Percentiles rank a stretch among this genome's conserved stretches.
Conservation (phyloP, 257 asterid genomes). For the Catharanthus roseus region DNA sequence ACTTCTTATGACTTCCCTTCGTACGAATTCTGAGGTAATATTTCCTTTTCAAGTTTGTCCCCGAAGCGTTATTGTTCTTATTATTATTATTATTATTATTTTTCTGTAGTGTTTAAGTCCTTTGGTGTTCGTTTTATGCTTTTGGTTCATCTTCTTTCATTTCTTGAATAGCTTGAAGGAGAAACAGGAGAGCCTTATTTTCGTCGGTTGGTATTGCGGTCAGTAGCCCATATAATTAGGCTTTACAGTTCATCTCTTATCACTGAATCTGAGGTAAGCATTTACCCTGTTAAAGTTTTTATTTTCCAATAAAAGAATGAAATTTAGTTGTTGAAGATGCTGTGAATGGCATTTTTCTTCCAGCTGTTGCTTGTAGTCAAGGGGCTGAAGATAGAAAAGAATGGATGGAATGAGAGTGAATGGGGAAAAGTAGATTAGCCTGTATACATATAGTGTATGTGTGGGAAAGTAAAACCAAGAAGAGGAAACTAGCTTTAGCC, state of each 20-base stretch:
- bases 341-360: background rate
- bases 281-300: background rate
- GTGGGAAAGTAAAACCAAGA: too few species aligned
- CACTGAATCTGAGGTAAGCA: conserved; percentile 88
- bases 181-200: conserved; percentile 96
- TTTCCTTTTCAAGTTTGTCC: conserved; percentile 16
- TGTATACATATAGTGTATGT: too few species aligned
- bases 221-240: conserved; percentile 92
- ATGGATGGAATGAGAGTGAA: too few species aligned
- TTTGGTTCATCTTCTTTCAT: conserved; percentile 10
- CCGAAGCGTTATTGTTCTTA: conserved; percentile 10
- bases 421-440: too few species aligned
- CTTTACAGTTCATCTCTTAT: conserved; percentile 87
- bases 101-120: background rate
- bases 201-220: conserved; percentile 90
- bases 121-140: conserved; percentile 4
- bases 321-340: conserved; percentile 1
- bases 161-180: conserved; percentile 66
- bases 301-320: background rate
- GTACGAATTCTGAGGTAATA: conserved; percentile 89
- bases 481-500: too few species aligned
- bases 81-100: too few species aligned
- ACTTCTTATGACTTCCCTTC: conserved; percentile 97
- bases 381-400: background rate
- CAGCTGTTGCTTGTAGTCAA: background rate